Conservation (phyloP, 169 alveolate species). For the Eimeria necatrix region DNA sequence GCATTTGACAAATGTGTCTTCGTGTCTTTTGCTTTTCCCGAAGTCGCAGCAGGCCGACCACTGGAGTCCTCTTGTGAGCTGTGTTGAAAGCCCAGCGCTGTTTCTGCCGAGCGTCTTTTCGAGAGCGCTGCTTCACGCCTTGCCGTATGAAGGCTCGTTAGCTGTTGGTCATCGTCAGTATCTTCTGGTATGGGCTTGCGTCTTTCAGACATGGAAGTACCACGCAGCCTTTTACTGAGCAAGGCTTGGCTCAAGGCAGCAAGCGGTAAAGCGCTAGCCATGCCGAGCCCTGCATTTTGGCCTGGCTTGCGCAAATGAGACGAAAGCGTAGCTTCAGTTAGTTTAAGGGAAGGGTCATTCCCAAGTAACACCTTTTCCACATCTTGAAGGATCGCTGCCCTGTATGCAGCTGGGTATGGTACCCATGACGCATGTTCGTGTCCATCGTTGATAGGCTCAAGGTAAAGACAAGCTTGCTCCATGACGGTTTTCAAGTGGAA, state of each 20-base stretch:
- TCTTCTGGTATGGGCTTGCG: not conserved
- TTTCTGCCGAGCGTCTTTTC: not conserved
- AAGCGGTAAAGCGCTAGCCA: conserved; percentile 2
- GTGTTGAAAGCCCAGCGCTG: too few relatives aligned
- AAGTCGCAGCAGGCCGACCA: not conserved
- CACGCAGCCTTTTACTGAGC: not conserved
- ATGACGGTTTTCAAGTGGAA: conserved; percentile 66
- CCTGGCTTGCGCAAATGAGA: not conserved
- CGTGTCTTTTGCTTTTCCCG: not conserved
- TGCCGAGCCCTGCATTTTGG: conserved; percentile 45
- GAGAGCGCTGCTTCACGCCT: not conserved
- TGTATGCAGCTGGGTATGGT: conserved; percentile 63
- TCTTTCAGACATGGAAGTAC: not conserved
- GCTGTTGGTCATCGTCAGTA: not conserved
- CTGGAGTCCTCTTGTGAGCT: too few relatives aligned
- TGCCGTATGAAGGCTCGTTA: not conserved
- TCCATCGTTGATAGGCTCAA: conserved; percentile 49
- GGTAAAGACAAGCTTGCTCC: conserved; percentile 9
- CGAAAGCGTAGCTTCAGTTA: not conserved
- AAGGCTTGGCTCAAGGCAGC: conserved; percentile 15
- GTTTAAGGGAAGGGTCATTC: not conserved
- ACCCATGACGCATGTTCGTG: conserved; percentile 55
- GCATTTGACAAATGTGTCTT: not conserved
- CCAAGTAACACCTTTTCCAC: not conserved
- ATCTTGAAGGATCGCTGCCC: not conserved